Evolutionary conservation across 352 stramenopile genomes (phyloP).

Genomic region (Globisporangium takayamanum): DNA sequence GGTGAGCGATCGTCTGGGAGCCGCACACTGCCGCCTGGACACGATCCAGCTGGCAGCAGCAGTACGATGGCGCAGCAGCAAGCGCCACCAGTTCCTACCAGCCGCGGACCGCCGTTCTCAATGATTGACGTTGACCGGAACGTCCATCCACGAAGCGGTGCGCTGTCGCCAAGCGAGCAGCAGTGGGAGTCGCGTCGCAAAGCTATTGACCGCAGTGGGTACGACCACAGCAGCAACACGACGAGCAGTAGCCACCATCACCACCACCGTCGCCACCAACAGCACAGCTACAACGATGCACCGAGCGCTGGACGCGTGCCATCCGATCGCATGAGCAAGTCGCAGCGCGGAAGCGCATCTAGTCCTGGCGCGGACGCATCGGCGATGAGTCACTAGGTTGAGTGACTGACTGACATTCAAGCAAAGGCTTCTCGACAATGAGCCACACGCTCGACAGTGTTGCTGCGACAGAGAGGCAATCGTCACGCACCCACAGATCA

Average conservation of each 20-base stretch:
- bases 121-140: conserved; percentile 65
- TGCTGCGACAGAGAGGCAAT: no score
- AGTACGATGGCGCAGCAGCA: conserved; percentile 1
- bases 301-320: conserved; percentile 1
- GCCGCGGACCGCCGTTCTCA: conserved; percentile 34
- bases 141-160: conserved; percentile 13
- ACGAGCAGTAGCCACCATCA: background rate
- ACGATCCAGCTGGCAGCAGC: conserved; percentile 9
- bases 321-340: background rate
- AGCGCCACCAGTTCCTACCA: no score
- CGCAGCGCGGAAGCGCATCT: background rate
- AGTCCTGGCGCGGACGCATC: background rate
- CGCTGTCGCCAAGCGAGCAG: conserved; percentile 5
- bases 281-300: conserved; percentile 8
- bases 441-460: no score
- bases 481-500: no score
- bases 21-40: conserved; percentile 5
- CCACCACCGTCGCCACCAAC: conserved; percentile 1
- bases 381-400: no score
- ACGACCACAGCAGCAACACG: conserved; percentile 1
- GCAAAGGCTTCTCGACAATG: no score
- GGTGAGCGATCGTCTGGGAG: no score
- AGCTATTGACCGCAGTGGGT: background rate
- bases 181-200: conserved; percentile 2
- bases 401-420: no score